phyloP scores from a whole-genome alignment of 305 asterid genomes.

The Fraxinus sp. region DNA sequence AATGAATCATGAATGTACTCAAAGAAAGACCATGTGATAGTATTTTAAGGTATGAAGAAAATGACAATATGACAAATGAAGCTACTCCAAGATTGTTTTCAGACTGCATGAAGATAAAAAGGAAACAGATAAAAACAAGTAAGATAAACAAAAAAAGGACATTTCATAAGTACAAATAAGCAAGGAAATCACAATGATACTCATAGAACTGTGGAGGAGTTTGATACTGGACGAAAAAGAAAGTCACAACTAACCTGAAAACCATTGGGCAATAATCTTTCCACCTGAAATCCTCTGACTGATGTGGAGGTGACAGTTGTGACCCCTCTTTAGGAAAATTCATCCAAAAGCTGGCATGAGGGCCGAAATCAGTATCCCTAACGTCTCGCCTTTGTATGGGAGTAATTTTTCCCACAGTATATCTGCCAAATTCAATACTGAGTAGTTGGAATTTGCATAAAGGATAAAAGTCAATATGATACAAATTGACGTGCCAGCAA shows the following conservation, averaged over 20 bases:
- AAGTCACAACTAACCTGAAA: conserved; percentile 68
- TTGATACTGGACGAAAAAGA: not conserved
- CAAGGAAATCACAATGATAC: not conserved
- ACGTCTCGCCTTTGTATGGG: conserved; percentile 94
- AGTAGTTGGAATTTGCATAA: conserved; percentile 24
- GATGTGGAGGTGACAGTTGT: conserved; percentile 86
- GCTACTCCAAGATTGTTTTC: not conserved
- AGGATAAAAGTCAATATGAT: conserved; percentile 8
- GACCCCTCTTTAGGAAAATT: conserved; percentile 88
- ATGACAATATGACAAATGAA: conserved; percentile 8
- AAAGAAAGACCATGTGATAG: not conserved
- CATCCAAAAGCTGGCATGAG: conserved; percentile 96
- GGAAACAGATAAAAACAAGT: not conserved
- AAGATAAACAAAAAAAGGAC: not conserved
- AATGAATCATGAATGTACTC: not conserved
- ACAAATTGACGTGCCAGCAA: not conserved
- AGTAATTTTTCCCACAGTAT: conserved; percentile 96
- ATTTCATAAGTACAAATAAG: conserved; percentile 1
- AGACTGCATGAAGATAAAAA: not conserved
- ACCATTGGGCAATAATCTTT: conserved; percentile 99
- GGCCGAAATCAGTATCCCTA: conserved; percentile 79
- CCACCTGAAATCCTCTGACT: conserved; percentile 97
- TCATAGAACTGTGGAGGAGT: not conserved
- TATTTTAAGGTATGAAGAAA: not conserved
- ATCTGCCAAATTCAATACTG: conserved; percentile 48